These are phyloP conservation scores for Linnemannia zychae DNA, from an alignment of 192 early-diverging fungal genomes.

Conservation along the genomic window DNA sequence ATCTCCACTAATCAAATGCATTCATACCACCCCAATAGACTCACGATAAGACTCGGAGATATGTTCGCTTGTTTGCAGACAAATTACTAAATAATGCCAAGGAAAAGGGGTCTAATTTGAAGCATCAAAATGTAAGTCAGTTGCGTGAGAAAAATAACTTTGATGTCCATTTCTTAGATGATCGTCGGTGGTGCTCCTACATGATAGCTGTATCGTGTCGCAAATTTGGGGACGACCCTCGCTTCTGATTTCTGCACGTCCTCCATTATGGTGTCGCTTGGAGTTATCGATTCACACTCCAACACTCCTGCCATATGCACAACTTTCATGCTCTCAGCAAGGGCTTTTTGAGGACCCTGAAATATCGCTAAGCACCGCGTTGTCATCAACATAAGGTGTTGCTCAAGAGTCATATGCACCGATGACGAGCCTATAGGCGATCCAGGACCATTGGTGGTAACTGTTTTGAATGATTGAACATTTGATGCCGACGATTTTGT, in stretches of 20 bases:
- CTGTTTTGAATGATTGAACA: not conserved
- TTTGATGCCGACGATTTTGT: not conserved
- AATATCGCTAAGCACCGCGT: slow-evolving; percentile 24
- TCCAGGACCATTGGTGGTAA: not conserved
- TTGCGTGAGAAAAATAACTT: not conserved
- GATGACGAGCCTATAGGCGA: not conserved
- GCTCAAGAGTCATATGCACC: slow-evolving; percentile 11
- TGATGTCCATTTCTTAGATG: not conserved
- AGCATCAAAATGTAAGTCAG: not conserved
- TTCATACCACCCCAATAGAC: not conserved
- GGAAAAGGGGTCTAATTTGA: not conserved
- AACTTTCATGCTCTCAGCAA: slow-evolving; percentile 28
- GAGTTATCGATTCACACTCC: not conserved
- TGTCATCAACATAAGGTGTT: slow-evolving; percentile 24
- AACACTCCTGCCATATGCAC: slow-evolving; percentile 10
- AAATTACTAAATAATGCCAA: slow-evolving; percentile 24
- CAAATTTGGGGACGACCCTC: not conserved
- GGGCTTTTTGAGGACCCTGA: slow-evolving; percentile 17
- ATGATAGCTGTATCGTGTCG: slow-evolving; percentile 39
- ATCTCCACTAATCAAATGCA: not conserved
- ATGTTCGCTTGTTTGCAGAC: not conserved
- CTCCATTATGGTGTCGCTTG: not conserved
- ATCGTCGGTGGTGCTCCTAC: not conserved
- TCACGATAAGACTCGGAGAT: slow-evolving; percentile 10
- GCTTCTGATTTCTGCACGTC: not conserved